A percentile compares a stretch with the other conserved stretches of the same genome.
Conservation (phyloP, 805 yeast species). For the Wickerhamiella bombiphila region DNA sequence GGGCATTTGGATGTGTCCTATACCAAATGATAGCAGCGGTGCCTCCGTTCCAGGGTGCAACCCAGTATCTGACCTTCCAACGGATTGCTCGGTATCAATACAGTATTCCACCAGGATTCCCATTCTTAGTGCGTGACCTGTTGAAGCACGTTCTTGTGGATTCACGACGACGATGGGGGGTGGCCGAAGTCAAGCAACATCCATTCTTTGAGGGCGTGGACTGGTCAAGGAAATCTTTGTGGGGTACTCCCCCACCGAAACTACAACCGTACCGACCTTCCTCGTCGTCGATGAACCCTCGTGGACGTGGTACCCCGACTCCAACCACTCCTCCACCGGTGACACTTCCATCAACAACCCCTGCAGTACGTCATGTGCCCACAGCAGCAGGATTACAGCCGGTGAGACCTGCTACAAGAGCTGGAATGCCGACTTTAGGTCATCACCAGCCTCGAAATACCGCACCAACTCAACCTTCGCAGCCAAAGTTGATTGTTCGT, state of each 20-base stretch:
- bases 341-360: neutral
- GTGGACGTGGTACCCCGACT: conserved; percentile 2
- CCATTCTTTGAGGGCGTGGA: conserved; percentile 55
- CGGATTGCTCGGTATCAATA: conserved; percentile 70
- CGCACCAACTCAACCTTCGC: neutral
- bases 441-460: neutral
- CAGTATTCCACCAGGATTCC: conserved; percentile 51
- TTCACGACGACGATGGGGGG: conserved; percentile 51
- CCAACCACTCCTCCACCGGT: no score
- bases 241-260: conserved; percentile 57
- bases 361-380: conserved; percentile 7
- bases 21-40: conserved; percentile 69
- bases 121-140: conserved; percentile 49
- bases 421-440: conserved; percentile 13
- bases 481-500: neutral
- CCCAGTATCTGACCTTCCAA: conserved; percentile 78
- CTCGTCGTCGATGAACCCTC: conserved; percentile 16
- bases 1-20: conserved; percentile 88
- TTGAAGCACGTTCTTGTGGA: conserved; percentile 50
- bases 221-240: conserved; percentile 57
- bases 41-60: conserved; percentile 81
- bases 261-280: conserved; percentile 34
- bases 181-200: conserved; percentile 46
- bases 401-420: conserved; percentile 13
- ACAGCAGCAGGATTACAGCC: conserved; percentile 16